Conservation (phyloP, 2,329 filamentous ascomycete genomes). For the Colletotrichum plurivorum region DNA sequence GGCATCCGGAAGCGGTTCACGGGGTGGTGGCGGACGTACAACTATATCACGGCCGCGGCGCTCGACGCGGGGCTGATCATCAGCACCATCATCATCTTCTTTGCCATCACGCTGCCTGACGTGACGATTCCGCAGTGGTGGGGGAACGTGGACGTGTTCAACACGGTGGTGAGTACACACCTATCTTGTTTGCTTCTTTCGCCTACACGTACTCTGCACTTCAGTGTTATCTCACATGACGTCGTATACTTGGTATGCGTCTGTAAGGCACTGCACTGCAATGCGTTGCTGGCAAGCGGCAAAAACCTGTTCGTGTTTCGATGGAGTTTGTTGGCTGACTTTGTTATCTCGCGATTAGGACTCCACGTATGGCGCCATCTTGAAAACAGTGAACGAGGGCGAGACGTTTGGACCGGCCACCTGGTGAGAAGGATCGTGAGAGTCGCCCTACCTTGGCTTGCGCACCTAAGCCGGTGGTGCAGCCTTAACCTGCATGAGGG, state of each 20-base stretch:
- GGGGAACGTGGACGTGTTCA: conserved; percentile 65
- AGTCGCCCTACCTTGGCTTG: not conserved
- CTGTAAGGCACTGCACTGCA: no score
- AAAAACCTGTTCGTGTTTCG: not conserved
- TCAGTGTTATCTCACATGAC: no score
- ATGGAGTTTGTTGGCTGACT: not conserved
- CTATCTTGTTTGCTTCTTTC: not conserved
- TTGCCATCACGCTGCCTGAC: conserved; percentile 49
- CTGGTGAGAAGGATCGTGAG: conserved; percentile 46
- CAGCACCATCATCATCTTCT: conserved; percentile 50
- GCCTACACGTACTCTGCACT: no score
- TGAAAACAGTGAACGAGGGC: conserved; percentile 43
- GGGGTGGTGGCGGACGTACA: conserved; percentile 71
- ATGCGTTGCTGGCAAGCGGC: not conserved
- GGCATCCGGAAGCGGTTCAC: conserved; percentile 65
- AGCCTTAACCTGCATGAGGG: not conserved
- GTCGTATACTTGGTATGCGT: no score
- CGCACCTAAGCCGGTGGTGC: conserved; percentile 1
- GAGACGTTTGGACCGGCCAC: conserved; percentile 50
- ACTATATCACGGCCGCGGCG: conserved; percentile 57
- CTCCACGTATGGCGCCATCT: conserved; percentile 42
- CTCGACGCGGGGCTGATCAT: conserved; percentile 57
- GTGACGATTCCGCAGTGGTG: conserved; percentile 58
- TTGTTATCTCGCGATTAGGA: conserved; percentile 40
- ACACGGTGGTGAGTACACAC: conserved; percentile 46